These are phyloP conservation scores for Gracilaria vermiculophylla DNA, from an alignment of 23 red algal species.

Conservation along the genomic window DNA sequence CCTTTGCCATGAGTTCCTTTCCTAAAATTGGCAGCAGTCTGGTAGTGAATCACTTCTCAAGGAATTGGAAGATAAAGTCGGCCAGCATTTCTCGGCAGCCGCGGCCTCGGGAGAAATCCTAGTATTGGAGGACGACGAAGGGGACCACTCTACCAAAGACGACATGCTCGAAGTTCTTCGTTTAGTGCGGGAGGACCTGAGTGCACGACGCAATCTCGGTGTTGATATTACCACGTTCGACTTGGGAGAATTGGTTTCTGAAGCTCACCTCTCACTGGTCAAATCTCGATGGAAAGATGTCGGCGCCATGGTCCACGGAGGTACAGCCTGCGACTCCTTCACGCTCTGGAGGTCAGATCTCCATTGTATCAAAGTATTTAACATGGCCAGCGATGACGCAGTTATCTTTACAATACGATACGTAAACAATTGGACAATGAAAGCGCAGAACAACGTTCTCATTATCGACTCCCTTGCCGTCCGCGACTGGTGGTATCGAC, in stretches of 20 bases:
- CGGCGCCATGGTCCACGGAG: background rate
- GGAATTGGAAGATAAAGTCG: background rate
- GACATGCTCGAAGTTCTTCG: background rate
- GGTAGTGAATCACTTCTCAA: background rate
- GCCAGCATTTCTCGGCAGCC: background rate
- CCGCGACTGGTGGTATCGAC: background rate
- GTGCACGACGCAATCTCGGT: background rate
- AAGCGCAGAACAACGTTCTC: too few species aligned
- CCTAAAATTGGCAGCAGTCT: background rate
- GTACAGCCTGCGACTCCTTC: background rate
- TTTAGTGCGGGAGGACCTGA: background rate
- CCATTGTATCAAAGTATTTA: background rate
- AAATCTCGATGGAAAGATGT: background rate
- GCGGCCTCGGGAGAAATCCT: background rate
- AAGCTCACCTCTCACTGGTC: background rate
- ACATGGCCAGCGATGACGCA: background rate
- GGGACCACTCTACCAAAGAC: too few species aligned
- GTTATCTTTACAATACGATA: background rate
- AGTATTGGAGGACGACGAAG: too few species aligned
- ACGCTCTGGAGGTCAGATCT: background rate
- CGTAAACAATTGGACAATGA: background rate
- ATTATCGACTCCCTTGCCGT: too few species aligned
- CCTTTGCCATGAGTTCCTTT: too few species aligned
- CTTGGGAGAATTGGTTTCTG: background rate
- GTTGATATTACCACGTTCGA: background rate